Evolutionary conservation across 495 filamentous ascomycete genomes (phyloP).

Genomic region (Penicillium goetzii): DNA sequence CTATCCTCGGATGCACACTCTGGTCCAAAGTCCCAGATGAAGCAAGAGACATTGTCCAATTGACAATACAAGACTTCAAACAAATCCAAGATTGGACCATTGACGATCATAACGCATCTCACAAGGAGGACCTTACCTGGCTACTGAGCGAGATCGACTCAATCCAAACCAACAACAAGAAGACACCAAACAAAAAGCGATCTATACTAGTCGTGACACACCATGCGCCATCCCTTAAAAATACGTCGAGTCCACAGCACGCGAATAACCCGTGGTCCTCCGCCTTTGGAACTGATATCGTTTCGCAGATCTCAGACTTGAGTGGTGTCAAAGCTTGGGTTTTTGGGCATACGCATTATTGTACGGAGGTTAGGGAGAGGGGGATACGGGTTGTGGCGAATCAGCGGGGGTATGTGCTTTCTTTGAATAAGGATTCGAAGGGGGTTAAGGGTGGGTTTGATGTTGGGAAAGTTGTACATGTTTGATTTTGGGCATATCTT

Average conservation of each 20-base stretch:
- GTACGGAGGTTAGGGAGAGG: slow-evolving; percentile 42
- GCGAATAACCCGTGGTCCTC: slow-evolving; percentile 43
- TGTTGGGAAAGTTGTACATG: slow-evolving; percentile 27
- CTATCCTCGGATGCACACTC: slow-evolving; percentile 60
- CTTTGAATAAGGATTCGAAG: slow-evolving; percentile 23
- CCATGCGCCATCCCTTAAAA: slow-evolving; percentile 52
- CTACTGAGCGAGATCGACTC: slow-evolving; percentile 42
- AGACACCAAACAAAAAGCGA: slow-evolving; percentile 13
- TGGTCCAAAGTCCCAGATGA: slow-evolving; percentile 54
- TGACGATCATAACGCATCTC: slow-evolving; percentile 50
- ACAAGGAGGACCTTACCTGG: slow-evolving; percentile 51
- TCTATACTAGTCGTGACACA: slow-evolving; percentile 58
- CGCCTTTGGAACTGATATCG: slow-evolving; percentile 58
- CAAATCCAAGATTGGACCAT: slow-evolving; percentile 54
- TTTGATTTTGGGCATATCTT: not conserved
- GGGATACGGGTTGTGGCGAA: slow-evolving; percentile 54
- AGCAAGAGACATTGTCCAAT: slow-evolving; percentile 38
- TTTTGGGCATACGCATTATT: slow-evolving; percentile 59
- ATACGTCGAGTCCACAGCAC: slow-evolving; percentile 49
- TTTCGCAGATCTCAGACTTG: slow-evolving; percentile 20
- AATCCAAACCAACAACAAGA: slow-evolving; percentile 26
- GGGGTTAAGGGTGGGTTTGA: slow-evolving; percentile 21
- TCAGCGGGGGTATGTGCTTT: slow-evolving; percentile 56
- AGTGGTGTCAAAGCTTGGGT: slow-evolving; percentile 48
- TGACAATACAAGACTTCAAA: slow-evolving; percentile 53